Conservation (phyloP, 192 early-diverging fungal genomes). For the Rhizophagus clarus region DNA sequence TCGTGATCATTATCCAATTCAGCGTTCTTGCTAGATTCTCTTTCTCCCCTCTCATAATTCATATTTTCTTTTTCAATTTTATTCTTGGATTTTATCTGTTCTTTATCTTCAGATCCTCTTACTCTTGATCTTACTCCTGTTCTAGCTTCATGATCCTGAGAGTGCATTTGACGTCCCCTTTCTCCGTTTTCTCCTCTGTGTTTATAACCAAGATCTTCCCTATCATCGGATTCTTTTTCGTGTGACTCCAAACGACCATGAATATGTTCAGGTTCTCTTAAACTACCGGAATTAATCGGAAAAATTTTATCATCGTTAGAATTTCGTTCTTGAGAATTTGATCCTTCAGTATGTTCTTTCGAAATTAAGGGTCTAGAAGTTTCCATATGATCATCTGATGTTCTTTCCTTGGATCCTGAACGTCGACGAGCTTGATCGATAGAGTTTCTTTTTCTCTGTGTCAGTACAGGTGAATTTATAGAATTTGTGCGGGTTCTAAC, state of each 20-base stretch:
- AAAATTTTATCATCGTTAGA: neutral
- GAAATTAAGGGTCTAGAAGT: neutral
- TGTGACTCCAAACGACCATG: neutral
- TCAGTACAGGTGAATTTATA: neutral
- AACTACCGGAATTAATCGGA: neutral
- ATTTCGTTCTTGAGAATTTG: neutral
- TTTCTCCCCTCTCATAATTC: neutral
- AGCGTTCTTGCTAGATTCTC: too few species aligned
- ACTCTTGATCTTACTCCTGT: neutral
- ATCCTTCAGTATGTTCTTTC: neutral
- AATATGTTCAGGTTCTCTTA: neutral
- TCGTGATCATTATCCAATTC: too few species aligned
- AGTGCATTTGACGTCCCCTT: neutral
- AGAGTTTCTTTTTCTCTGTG: neutral
- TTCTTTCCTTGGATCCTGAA: neutral
- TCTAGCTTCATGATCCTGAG: neutral
- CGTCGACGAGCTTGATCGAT: too few species aligned
- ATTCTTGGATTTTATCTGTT: neutral
- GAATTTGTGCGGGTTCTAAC: neutral
- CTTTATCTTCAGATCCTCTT: neutral
- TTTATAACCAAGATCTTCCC: neutral
- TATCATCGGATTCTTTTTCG: neutral
- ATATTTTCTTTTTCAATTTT: neutral
- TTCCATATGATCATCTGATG: neutral
- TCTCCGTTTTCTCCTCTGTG: too few species aligned